Base-by-base conservation (phyloP, 208 protist species). In the Acanthamoeba polyphaga region DNA sequence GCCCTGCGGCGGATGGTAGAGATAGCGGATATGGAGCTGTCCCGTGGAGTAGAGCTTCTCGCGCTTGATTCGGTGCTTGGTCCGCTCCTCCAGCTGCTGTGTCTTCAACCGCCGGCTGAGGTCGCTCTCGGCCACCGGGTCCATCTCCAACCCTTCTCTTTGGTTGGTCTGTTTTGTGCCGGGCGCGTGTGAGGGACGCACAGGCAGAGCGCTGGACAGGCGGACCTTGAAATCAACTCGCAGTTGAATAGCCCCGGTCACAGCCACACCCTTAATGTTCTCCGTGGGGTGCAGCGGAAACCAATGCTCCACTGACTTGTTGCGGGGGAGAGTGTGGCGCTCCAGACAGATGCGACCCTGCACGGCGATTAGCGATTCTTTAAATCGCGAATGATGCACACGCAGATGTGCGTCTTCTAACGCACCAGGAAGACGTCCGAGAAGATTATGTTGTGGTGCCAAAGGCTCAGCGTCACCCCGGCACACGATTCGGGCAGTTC, bases 271-370 rank as follows among this genome's bases (percentile, higher is more conserved):
- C 4, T 8, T 0, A 22, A 9, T 24, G 22, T 22, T 38, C 46
- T 84, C 8, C 74, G 24, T 53, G 15, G 74, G 74, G 27, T 84
- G 74, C 0, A 84, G 74, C 27, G 74, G 74, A 5, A 84, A 84
- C 74, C 74, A 84, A 27, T 84, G 74, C 46, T 84, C 74, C 38
- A 84, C 46, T 1, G n/a, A 55, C 74, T 55, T 84, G 46, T 84
- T 84, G 74, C 74, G 74, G 17, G 74, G 74, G 0, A 84, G 74
- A n/a, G 74, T 84, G 24, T 53, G 74, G 3, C 74, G 74, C 46
- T 84, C 74, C 13, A 84, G 74, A n/a, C 74, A 84, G 2, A 84
- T 53, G 24, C 74, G 32, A 10, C 74, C 74, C 70, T 78, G 70
- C 24, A n/a, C 1, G 7, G 19, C 49, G 70, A 78, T 13, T 0